Evolutionary conservation across 2,329 filamentous ascomycete species (phyloP), one percentile per base, ranked within the genome.

Genomic region (Calonectria pseudoturangicola): DNA sequence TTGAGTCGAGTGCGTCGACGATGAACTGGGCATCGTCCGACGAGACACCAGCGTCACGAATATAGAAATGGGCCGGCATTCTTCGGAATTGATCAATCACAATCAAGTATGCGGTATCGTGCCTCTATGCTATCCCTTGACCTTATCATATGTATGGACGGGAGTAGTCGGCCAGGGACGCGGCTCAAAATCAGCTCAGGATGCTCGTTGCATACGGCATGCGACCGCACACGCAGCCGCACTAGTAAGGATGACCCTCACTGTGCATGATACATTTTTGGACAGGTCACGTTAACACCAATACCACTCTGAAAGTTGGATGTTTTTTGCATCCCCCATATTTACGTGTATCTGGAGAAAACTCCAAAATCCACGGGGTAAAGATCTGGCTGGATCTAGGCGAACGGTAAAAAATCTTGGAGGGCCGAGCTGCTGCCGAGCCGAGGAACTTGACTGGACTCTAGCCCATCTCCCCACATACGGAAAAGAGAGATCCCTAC

Each of bases 1-100:
- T 78, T 12, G 79, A 82, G 72, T 82, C 77, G 74, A 82, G 81
- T 58, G 80, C 81, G 30, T 76, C 75, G 36, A 80, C 68, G 50
- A 83, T 80, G 77, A 82, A 82, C 39, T 77, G 68, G 66, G 75
- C 75, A 73, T 83, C 81, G 41, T 77, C 68, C n/a, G 70, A 73
- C 47, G 70, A 68, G 41, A 66, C 65, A 25, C 66, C 68, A 25
- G 74, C 79, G 36, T 81, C 73, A 36, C 81, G 78, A 41, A 82
- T 73, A 64, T 64, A 68, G 64, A 82, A 81, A 10, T 21, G 48
- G 18, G 50, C 72, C 58, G 74, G 45, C 76, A 79, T 77, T 56
- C 56, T 71, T 67, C 64, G 66, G 70, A 16, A 72, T 54, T 60
- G 66, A 63, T 62, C 66, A 63, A 63, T 68, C 66, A 68, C 66